phyloP scores from a whole-genome alignment of 1,284 basidiomycete species.

The Ceratobasidium papillatum region DNA sequence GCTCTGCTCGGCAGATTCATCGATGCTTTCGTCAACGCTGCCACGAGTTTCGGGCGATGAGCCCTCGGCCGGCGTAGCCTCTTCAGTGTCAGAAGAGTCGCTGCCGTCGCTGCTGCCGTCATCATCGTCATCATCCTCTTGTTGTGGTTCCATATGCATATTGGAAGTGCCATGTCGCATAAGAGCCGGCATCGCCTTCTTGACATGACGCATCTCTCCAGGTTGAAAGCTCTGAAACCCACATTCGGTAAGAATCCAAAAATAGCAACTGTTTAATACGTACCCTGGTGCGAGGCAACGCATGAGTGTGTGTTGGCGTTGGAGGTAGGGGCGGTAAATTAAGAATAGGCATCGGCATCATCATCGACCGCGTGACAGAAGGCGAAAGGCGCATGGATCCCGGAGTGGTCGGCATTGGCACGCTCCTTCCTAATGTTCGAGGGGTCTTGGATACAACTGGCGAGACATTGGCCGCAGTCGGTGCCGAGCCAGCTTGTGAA shows the following conservation, averaged over 20 bases:
- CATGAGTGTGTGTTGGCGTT: slow-evolving; percentile 1
- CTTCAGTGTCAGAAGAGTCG: neutral
- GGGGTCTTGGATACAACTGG: slow-evolving; percentile 5
- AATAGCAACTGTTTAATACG: neutral
- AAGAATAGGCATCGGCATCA: slow-evolving; percentile 38
- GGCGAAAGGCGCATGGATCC: slow-evolving; percentile 21
- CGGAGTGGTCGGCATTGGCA: neutral
- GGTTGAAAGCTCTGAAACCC: slow-evolving; percentile 27
- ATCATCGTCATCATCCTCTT: slow-evolving; percentile 22
- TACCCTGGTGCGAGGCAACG: slow-evolving; percentile 33
- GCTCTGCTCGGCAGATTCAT: slow-evolving; percentile 13
- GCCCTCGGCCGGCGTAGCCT: slow-evolving; percentile 1
- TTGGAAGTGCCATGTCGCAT: slow-evolving; percentile 31
- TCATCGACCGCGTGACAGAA: slow-evolving; percentile 18
- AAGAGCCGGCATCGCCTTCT: slow-evolving; percentile 29
- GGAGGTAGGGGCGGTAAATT: slow-evolving; percentile 23
- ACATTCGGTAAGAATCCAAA: neutral
- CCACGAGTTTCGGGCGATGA: slow-evolving; percentile 20
- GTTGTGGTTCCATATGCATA: neutral
- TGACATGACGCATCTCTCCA: slow-evolving; percentile 37
- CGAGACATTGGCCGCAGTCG: neutral
- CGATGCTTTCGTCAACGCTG: slow-evolving; percentile 26
- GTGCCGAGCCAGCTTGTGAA: slow-evolving; percentile 20
- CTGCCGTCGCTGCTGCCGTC: slow-evolving; percentile 4
- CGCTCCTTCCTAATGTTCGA: neutral